phyloP scores from a whole-genome alignment of 2,329 filamentous ascomycete genomes.

The Sporothrix luriei region DNA sequence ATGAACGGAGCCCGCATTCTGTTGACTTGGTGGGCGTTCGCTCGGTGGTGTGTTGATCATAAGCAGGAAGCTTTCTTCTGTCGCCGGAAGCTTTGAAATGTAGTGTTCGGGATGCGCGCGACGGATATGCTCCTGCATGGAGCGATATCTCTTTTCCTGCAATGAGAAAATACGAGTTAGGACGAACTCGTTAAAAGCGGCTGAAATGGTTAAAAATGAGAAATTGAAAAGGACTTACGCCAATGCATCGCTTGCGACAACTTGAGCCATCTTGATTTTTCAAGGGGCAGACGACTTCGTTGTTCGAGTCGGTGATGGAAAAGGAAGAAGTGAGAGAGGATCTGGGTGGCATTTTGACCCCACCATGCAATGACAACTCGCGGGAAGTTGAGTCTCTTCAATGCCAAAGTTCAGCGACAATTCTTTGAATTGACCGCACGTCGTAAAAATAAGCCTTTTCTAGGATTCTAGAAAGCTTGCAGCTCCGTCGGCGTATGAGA shows the following conservation, averaged over 20 bases:
- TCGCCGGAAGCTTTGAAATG: conserved; percentile 95
- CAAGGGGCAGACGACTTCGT: conserved; percentile 95
- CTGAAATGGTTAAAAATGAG: conserved; percentile 17
- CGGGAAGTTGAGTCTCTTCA: not conserved
- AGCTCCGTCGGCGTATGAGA: conserved; percentile 4
- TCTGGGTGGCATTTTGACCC: conserved; percentile 82
- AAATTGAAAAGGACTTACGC: conserved; percentile 67
- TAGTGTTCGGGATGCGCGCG: conserved; percentile 96
- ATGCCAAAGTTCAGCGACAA: not conserved
- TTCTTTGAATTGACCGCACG: conserved; percentile 8
- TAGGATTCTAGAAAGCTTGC: conserved; percentile 15
- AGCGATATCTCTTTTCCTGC: conserved; percentile 68
- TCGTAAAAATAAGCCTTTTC: conserved; percentile 13
- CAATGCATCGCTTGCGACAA: conserved; percentile 96
- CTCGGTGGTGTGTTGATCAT: conserved; percentile 91
- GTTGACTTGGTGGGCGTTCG: conserved; percentile 43
- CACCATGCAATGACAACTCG: conserved; percentile 52
- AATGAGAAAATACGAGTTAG: not conserved
- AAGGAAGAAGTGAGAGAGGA: conserved; percentile 86
- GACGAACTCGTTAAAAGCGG: not conserved
- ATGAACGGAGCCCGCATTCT: conserved; percentile 42
- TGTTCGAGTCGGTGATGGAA: conserved; percentile 86
- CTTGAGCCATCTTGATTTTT: conserved; percentile 94
- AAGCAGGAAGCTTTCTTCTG: conserved; percentile 93
- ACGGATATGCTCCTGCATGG: conserved; percentile 99